Base-by-base conservation (phyloP, 208 protist species). In the Crithidia expoeki region DNA sequence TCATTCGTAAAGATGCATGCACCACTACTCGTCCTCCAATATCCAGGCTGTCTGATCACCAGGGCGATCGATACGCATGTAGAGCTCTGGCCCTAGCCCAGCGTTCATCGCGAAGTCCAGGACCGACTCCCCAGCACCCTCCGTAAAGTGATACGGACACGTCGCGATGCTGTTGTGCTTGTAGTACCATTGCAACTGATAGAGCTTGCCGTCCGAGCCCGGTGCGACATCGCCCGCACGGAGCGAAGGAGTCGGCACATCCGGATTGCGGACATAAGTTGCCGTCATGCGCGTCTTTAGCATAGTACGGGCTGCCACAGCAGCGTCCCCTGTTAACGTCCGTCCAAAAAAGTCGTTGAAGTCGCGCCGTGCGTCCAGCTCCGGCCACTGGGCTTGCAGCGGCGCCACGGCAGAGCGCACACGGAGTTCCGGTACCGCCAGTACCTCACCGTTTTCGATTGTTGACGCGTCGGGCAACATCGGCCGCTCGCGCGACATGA, bases 141-240 rank as follows among this genome's bases (percentile, higher is more conserved):
- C 74, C 4, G 88, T 80, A 58, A 94, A 88, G 36, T 90, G 79
- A 50, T 57, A 85, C 16, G 88, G 85, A n/a, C 85, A 76, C 23
- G 78, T 88, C 40, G 83, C 69, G 36, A 88, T 68, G 59, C 80
- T 87, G 34, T 69, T 60, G 30, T 84, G 83, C 25, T 33, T 28
- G 64, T 87, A 88, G 68, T 86, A 86, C 69, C 75, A 84, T 52
- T 83, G 80, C 49, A 83, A 59, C 52, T 83, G 73, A 36, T 76
- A 74, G 9, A 51, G 28, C 12, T 33, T 49, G 19, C 73, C 81
- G 38, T 84, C 73, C 1, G 27, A 23, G 27, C 79, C 79, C 10
- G 11, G 19, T 2, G 66, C 75, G 28, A 78, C 67, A 52, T 85
- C 73, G 23, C 75, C 74, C 4, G 81, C 82, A 7, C 67, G 76